Evolutionary conservation across 257 asterid genomes (phyloP), one percentile per base, ranked within the genome.

Genomic region (Plantago major): DNA sequence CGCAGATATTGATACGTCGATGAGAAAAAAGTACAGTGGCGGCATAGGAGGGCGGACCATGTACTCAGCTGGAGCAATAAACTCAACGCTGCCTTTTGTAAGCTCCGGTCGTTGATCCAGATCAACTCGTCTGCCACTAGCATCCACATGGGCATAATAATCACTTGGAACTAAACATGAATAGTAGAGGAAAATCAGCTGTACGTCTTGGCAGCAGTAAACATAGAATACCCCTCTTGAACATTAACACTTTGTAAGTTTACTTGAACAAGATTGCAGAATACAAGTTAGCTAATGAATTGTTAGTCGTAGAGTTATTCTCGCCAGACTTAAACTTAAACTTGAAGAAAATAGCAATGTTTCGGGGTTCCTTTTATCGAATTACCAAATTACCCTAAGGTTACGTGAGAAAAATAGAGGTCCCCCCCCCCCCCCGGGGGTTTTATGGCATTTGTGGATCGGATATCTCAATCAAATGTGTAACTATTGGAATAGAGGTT

Each of bases 31-130:
- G 61, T 84, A 87, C 42, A 75, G 50, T 42, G 97, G 97, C 9
- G 95, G 92, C 96, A 83, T 85, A 15, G 96, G 95, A 64, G 95
- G 93, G 64, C 94, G 92, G 79, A 83, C 84, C 97, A 83, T 85
- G 74, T 81, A 92, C 59, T 92, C 96, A 58, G 90, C 79, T 54
- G 96, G 88, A 49, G 96, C 95, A 63, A 87, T 75, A 68, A 79
- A 83, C 67, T 90, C 97, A 69, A 87, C 89, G 63, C 93, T 87
- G 45, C 97, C 96, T 75, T 84, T 81, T 11, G 67, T 75, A 58
- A 90, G 95, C 78, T 90, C 97, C 65, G 96, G 97, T 65, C 96
- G 77, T 71, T 84, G 95, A 69, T 82, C 95, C 81, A 90, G 61
- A 75, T 90, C 97, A 61, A 80, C 74, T 77, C 95, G 77, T 75